Evolutionary conservation across 2,329 filamentous ascomycete species (phyloP), one percentile per base, ranked within the genome.

Genomic region (Colletotrichum cuscutae): DNA sequence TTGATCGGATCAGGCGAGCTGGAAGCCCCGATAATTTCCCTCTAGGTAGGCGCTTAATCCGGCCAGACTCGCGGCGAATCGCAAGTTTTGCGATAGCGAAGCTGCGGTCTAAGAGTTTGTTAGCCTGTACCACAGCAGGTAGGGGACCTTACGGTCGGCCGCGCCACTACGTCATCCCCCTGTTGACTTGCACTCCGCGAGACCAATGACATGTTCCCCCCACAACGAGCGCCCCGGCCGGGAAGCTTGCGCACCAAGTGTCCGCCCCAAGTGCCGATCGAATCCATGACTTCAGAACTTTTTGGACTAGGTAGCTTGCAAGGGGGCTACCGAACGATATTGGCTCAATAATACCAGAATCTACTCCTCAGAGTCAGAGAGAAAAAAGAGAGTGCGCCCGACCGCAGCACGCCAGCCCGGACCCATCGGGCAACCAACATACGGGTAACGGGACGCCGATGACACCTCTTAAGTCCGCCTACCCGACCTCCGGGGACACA

Each of bases 131-230:
- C 32, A 35, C 11, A 35, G 32, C 32, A 42, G 37, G 37, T 42
- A 42, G 15, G 37, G 37, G 28, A 53, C 37, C 26, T n/a, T 35
- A n/a, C 12, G 19, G 60, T 22, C 24, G 49, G 28, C 60, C n/a
- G 28, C 49, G 12, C 19, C 49, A 28, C 66, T 73, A 70, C 71
- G 71, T 73, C 71, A 72, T 65, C 15, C 9, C n/a, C 49, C 28
- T 30, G 54, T 54, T 35, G 49, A 49, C 30, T 57, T 49, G 9
- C 24, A 6, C 22, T 57, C 56, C 49, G 66, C 60, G 28, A 70
- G 56, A 57, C 35, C 67, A n/a, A 72, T 70, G 71, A 72, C 71
- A 72, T 65, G 66, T 24, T 65, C 52, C 58, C 71, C 70, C 70
- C 71, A 72, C 71, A 72, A 70, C 46, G 66, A 60, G 66, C 46